Evolutionary conservation across 371 early-diverging fungal genomes (phyloP), one percentile per base, ranked within the genome.

Genomic region (Thermomucor indicae-seudaticae): DNA sequence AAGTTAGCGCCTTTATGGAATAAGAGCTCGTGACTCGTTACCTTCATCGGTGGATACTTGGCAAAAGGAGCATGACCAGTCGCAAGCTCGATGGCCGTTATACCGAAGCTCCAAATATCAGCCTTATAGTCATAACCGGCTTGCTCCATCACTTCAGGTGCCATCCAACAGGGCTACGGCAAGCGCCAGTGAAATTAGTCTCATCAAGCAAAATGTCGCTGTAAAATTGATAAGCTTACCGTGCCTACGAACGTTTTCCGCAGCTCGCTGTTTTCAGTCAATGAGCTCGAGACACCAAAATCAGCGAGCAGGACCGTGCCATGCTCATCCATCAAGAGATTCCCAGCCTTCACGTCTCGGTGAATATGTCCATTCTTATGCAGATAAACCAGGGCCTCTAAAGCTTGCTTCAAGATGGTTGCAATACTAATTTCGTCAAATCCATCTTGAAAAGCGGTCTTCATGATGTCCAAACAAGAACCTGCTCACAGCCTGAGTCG

Each of bases 101-200:
- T 92, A 40, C 95, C 95, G 65, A 95, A 90, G 46, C 88, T 86
- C 91, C 93, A 95, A 48, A 92, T 91, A 58, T 95, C 95, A 1
- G 93, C 95, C 62, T 90, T 89, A 58, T 79, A 86, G 62, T 90
- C 85, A 64, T 95, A 93, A 7, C 86, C 89, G 8, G 85, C 78
- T 49, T 69, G 82, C 49, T 83, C 81, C 83, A 85, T 81, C 22
- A 87, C 84, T 58, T 83, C 89, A 6, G 89, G 89, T 14, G 92
- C 93, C 90, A 94, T 94, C 91, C 90, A 91, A 53, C 91, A 91
- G 0, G 91, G 92, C 59, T 62, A 41, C 20, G 16, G 11, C 14
- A 47, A 32, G 44, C 4, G 17, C 37, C 7, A 30, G 22, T 25
- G 2, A 34, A 16, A 41, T 20, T 28, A 11, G n/a, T 7, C 6